Evolutionary conservation across 1,139 yeast genomes (phyloP).

Genomic region (Sugiyamaella grinbergsii): DNA sequence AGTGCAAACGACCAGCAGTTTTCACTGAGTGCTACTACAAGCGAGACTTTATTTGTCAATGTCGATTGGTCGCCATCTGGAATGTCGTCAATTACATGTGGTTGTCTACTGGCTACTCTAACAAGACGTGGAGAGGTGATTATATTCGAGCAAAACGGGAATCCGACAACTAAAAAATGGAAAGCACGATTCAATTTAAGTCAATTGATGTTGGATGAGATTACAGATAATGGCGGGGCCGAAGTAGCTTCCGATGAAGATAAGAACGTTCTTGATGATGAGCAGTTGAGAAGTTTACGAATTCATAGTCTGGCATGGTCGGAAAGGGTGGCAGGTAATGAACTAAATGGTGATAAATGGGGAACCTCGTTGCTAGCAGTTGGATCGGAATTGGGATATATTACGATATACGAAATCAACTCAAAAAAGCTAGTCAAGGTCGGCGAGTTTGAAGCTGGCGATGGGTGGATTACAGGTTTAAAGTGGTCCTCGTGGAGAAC

Average conservation of each 20-base stretch:
- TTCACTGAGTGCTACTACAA: slow-evolving; percentile 26
- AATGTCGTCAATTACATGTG: slow-evolving; percentile 19
- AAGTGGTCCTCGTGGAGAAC: slow-evolving; percentile 18
- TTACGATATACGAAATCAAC: slow-evolving; percentile 27
- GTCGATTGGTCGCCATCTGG: slow-evolving; percentile 35
- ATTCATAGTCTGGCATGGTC: slow-evolving; percentile 28
- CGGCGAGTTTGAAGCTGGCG: slow-evolving; percentile 9
- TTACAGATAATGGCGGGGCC: neutral
- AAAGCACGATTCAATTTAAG: slow-evolving; percentile 21
- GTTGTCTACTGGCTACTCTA: slow-evolving; percentile 18
- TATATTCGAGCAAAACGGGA: slow-evolving; percentile 28
- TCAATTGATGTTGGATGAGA: slow-evolving; percentile 20
- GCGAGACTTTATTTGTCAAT: slow-evolving; percentile 29
- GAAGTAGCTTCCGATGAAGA: neutral
- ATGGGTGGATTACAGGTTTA: slow-evolving; percentile 26
- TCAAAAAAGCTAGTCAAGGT: slow-evolving; percentile 8
- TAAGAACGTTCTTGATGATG: slow-evolving; percentile 1
- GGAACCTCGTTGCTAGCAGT: slow-evolving; percentile 30
- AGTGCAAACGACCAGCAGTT: slow-evolving; percentile 25
- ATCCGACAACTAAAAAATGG: slow-evolving; percentile 30
- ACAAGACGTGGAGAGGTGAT: slow-evolving; percentile 30
- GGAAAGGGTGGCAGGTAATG: slow-evolving; percentile 10
- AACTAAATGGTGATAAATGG: slow-evolving; percentile 24
- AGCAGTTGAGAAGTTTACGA: slow-evolving; percentile 16
- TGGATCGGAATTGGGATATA: slow-evolving; percentile 29